Percentiles rank a stretch among this genome's conserved stretches.
Evolutionary conservation across 441 rosid species (phyloP).

Genomic region (Croton setiger): DNA sequence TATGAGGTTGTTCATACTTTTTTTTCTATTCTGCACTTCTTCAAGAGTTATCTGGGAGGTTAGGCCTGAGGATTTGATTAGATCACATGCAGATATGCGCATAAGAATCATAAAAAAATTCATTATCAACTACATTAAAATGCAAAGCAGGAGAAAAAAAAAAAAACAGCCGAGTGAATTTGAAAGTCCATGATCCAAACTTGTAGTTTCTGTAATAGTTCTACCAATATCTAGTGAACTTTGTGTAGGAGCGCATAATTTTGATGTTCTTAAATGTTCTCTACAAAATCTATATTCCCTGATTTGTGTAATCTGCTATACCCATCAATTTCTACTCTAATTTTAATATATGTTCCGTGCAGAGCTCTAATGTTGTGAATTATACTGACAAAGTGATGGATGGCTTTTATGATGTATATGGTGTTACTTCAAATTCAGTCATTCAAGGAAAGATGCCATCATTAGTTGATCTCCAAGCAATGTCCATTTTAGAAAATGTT

Average conservation of each 20-base stretch:
- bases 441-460: constrained; percentile 80
- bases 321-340: background rate
- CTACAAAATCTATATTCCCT: background rate
- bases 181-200: background rate
- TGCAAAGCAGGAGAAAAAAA: background rate
- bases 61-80: background rate
- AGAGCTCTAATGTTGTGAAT: constrained; percentile 87
- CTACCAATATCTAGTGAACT: background rate
- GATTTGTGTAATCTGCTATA: background rate
- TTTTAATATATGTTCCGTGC: constrained; percentile 32
- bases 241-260: background rate
- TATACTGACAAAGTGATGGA: constrained; percentile 80
- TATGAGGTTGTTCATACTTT: background rate
- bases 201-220: background rate
- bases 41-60: background rate
- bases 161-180: background rate
- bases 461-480: constrained; percentile 76
- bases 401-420: constrained; percentile 91
- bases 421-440: constrained; percentile 54
- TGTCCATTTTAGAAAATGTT: constrained; percentile 58
- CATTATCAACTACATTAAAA: background rate
- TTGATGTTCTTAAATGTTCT: background rate
- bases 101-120: background rate
- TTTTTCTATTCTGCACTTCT: background rate
- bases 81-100: background rate